Conservation (phyloP, 2,329 filamentous ascomycete species). For the Penicillium sclerotigenum region DNA sequence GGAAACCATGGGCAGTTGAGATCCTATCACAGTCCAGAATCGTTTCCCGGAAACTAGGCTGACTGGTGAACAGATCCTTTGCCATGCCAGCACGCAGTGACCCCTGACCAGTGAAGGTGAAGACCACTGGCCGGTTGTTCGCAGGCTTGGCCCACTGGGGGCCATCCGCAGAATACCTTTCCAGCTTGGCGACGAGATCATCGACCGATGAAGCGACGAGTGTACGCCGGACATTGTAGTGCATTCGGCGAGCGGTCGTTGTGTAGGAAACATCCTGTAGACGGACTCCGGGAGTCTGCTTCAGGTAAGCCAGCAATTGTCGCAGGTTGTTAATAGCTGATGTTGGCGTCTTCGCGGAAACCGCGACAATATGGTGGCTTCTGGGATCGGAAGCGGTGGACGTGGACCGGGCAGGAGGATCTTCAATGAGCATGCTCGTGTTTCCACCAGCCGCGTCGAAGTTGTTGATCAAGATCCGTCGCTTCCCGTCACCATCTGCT, state of each 20-base stretch:
- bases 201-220: too few relatives aligned
- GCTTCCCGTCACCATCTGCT: slow-evolving; percentile 30
- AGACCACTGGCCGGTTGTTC: slow-evolving; percentile 27
- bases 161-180: too few relatives aligned
- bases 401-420: slow-evolving; percentile 47
- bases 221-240: slow-evolving; percentile 36
- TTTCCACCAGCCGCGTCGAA: slow-evolving; percentile 58
- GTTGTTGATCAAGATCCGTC: slow-evolving; percentile 40
- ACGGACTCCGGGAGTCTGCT: slow-evolving; percentile 42
- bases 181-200: too few relatives aligned
- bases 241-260: slow-evolving; percentile 55
- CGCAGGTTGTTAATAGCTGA: slow-evolving; percentile 46
- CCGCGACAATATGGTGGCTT: slow-evolving; percentile 18
- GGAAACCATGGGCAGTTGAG: slow-evolving; percentile 59
- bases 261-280: slow-evolving; percentile 61
- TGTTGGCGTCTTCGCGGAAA: too few relatives aligned
- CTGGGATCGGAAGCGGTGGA: slow-evolving; percentile 48
- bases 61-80: slow-evolving; percentile 35
- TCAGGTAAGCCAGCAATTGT: slow-evolving; percentile 53
- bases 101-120: slow-evolving; percentile 43
- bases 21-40: slow-evolving; percentile 35
- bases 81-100: slow-evolving; percentile 29
- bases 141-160: too few relatives aligned
- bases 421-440: slow-evolving; percentile 51
- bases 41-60: slow-evolving; percentile 29